These are phyloP conservation scores for Porcisia deanei DNA, from an alignment of 208 protist genomes.

Conservation along the genomic window DNA sequence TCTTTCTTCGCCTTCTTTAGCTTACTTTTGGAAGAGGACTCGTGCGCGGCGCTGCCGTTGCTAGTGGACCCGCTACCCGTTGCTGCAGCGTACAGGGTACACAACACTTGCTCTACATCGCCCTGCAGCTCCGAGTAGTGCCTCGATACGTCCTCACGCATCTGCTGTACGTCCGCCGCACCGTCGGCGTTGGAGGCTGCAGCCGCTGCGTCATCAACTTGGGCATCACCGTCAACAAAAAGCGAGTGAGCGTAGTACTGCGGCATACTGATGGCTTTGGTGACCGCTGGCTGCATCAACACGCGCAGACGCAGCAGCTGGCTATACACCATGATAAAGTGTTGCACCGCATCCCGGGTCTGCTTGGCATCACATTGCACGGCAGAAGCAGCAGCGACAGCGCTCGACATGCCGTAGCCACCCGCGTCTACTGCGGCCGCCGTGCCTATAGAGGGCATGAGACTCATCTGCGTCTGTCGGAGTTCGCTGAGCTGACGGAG, in stretches of 20 bases:
- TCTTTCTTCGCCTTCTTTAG: slow-evolving; percentile 15
- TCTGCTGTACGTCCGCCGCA: slow-evolving; percentile 21
- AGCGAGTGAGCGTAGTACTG: slow-evolving; percentile 79
- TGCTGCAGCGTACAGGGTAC: slow-evolving; percentile 28
- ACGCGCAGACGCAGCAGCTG: slow-evolving; percentile 77
- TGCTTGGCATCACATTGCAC: slow-evolving; percentile 25
- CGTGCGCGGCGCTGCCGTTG: not conserved
- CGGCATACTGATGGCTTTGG: slow-evolving; percentile 59
- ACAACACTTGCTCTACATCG: slow-evolving; percentile 24
- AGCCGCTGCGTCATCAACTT: slow-evolving; percentile 18
- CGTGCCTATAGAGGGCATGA: slow-evolving; percentile 8
- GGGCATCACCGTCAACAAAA: slow-evolving; percentile 34
- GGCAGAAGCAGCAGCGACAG: not conserved
- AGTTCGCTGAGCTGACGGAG: slow-evolving; percentile 37
- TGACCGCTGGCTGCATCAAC: slow-evolving; percentile 70
- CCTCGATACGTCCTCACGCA: slow-evolving; percentile 14
- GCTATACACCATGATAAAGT: slow-evolving; percentile 72
- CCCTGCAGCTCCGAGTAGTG: slow-evolving; percentile 39
- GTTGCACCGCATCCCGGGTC: slow-evolving; percentile 45
- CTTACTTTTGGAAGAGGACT: not conserved
- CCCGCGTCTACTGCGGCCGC: not conserved
- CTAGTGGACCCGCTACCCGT: not conserved
- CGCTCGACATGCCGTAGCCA: not conserved
- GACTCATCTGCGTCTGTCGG: slow-evolving; percentile 29
- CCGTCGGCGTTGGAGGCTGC: slow-evolving; percentile 14